Evolutionary conservation across 257 asterid genomes (phyloP), one percentile per base, ranked within the genome.

Genomic region (Nicotiana paniculata): DNA sequence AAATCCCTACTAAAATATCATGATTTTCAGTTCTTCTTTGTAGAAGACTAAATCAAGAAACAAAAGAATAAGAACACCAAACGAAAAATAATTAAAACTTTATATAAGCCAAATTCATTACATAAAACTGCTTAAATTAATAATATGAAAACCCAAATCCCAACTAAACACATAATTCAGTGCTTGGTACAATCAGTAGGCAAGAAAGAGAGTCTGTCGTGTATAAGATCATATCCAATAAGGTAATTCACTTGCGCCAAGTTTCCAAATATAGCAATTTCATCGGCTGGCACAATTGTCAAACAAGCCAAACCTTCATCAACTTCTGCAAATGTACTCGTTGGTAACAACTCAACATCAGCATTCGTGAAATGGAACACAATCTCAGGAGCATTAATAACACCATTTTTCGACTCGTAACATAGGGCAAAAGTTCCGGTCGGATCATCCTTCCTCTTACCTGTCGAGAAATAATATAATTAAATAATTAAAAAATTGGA

Each of bases 221-320:
- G 80, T 37, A 58, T 87, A 7, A 93, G 72, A 89, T 93, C 97
- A 86, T 89, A 93, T n/a, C 90, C 94, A 4, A 93, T 43, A 1
- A 55, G 84, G 48, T 69, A 89, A 62, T 92, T 82, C 80, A 79
- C 61, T 75, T 92, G 92, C 6, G 89, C 82, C 83, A 92, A 46
- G 77, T 92, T 91, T 26, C 97, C 94, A 2, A 70, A 88, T 11
- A 91, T 86, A 1, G 90, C 87, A 39, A 86, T 2, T 64, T 46
- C 78, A 2, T 82, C 53, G 0, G 85, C 26, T 0, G 93, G 87
- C 61, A 85, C 26, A 4, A 91, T 0, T 0, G 91, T 81, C 79
- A 91, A 77, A 63, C 97, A 93, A 62, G 57, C 76, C 13, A 86
- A 0, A 18, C 88, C 91, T 24, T 66, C 2, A 48, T 81, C 54